phyloP scores from a whole-genome alignment of 495 filamentous ascomycete species.

The Aspergillus affinis region DNA sequence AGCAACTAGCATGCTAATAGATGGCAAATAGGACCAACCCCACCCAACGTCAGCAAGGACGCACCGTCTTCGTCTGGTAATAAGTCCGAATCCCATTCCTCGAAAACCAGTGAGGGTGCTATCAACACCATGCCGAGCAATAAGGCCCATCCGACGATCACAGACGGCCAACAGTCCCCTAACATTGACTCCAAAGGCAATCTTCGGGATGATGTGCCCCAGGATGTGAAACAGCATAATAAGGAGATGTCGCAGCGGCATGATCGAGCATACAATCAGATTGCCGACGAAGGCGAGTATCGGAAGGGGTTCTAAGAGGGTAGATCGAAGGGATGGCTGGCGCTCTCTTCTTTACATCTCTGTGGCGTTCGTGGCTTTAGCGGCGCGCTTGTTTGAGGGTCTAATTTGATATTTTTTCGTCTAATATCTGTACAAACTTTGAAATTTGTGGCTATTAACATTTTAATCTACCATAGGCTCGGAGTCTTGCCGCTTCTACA shows the following conservation, averaged over 20 bases:
- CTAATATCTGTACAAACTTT: not conserved
- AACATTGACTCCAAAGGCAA: slow-evolving; percentile 34
- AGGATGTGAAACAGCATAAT: slow-evolving; percentile 44
- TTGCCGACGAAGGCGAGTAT: slow-evolving; percentile 34
- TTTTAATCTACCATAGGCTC: too few relatives aligned
- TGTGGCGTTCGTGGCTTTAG: not conserved
- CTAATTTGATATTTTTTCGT: not conserved
- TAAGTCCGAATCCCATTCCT: not conserved
- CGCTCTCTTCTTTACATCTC: not conserved
- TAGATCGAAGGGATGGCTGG: not conserved
- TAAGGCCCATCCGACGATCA: slow-evolving; percentile 38
- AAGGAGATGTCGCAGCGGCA: slow-evolving; percentile 36
- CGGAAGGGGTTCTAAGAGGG: slow-evolving; percentile 24
- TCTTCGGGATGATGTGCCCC: slow-evolving; percentile 27
- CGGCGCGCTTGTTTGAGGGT: not conserved
- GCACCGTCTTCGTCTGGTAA: slow-evolving; percentile 6
- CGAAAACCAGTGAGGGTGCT: not conserved
- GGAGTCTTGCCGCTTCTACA: too few relatives aligned
- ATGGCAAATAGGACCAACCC: slow-evolving; percentile 17
- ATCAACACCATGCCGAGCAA: slow-evolving; percentile 28
- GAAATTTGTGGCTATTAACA: not conserved
- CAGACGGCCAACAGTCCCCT: slow-evolving; percentile 30
- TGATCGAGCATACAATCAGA: slow-evolving; percentile 40
- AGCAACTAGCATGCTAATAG: not conserved
- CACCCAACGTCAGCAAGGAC: slow-evolving; percentile 21